Base-by-base conservation (phyloP, 352 stramenopile species). In the Phytopythium delawarense region DNA sequence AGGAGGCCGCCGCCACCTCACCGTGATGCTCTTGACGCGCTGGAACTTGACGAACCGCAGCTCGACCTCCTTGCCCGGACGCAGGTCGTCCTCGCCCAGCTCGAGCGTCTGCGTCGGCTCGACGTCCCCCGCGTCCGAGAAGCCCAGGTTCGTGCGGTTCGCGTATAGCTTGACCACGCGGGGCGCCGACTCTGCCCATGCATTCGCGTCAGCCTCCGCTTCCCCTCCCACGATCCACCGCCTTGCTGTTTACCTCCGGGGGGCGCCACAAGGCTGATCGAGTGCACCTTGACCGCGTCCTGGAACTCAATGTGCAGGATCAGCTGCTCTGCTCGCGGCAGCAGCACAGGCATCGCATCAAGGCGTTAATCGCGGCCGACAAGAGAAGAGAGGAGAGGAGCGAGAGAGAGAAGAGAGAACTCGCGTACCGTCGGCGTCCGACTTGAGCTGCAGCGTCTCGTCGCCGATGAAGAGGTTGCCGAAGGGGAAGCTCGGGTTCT, bases 21-120 rank as follows among this genome's bases (percentile, higher is more conserved):
- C 67, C 28, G 84, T 89, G 66, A 93, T 71, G 54, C 72, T 84
- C 65, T 81, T 87, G 50, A 91, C 81, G 42, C 81, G 76, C 68
- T 91, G 81, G 68, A 93, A 93, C 69, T 91, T 93, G 62, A 93
- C 84, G 59, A 88, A 91, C 53, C 82, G 81, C 54, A 92, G 65
- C 57, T 92, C 83, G 15, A 93, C 70, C 34, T 89, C 79, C 23
- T 78, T 80, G 53, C 76, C 79, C 1, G 80, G 69, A 12, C 76
- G 50, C 9, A 87, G 49, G 37, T 89, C 75, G 5, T 86, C 67
- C 16, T 87, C 67, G 2, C 56, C 67, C 8, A 91, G 74, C 61
- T 91, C 81, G 34, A 91, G 79, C 15, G 70, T 81, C 69, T 93
- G 84, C 61, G 80, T 89, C 8, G 84, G 81, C 53, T 91, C 82